Percentiles rank a stretch among this genome's conserved stretches.
These are phyloP conservation scores for Candida yuanshanica DNA, from an alignment of 805 yeast genomes.

Conservation along the genomic window DNA sequence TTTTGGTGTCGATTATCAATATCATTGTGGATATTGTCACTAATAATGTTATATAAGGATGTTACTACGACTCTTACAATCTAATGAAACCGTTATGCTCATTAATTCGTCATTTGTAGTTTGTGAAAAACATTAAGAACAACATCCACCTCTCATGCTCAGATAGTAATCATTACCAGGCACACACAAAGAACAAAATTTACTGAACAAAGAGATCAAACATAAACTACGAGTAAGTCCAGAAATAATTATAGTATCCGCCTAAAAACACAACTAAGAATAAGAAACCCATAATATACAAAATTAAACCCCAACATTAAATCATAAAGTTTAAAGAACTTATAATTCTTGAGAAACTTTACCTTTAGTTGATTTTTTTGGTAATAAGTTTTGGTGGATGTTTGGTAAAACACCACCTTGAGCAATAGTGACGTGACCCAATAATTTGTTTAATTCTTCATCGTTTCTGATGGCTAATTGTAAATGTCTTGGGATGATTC, in stretches of 20 bases:
- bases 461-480: constrained; percentile 97
- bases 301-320: constrained; percentile 12
- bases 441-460: constrained; percentile 91
- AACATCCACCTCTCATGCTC: too few relatives aligned
- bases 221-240: too few relatives aligned
- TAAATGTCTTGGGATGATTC: constrained; percentile 96
- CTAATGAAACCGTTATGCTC: too few relatives aligned
- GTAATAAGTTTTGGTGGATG: constrained; percentile 80
- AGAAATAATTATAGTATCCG: constrained; percentile 16
- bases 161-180: too few relatives aligned
- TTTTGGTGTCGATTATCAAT: constrained; percentile 79
- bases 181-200: neutral
- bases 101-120: too few relatives aligned
- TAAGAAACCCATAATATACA: constrained; percentile 19
- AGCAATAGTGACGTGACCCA: constrained; percentile 93
- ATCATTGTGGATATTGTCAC: constrained; percentile 56
- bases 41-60: too few relatives aligned
- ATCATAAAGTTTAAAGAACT: constrained; percentile 6
- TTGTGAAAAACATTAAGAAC: too few relatives aligned
- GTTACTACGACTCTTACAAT: too few relatives aligned
- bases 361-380: constrained; percentile 61
- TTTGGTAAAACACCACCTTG: constrained; percentile 95
- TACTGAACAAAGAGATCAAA: neutral
- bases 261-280: constrained; percentile 12
- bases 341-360: constrained; percentile 60